A percentile compares a stretch with the other conserved stretches of the same genome.
These are phyloP conservation scores for Solanum boliviense DNA, from an alignment of 257 asterid genomes.

Conservation along the genomic window DNA sequence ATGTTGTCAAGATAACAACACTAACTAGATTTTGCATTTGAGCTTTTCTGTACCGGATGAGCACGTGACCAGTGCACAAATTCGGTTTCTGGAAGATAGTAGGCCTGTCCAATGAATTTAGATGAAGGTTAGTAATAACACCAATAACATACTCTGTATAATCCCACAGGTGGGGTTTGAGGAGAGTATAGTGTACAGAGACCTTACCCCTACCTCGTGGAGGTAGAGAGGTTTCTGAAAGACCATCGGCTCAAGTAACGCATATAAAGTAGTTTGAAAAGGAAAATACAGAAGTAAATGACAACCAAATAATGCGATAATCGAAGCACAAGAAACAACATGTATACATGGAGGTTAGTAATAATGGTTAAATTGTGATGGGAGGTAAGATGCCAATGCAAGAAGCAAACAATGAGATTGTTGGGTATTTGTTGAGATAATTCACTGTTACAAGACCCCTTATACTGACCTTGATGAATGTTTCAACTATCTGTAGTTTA, in stretches of 20 bases:
- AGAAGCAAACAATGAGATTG: not conserved
- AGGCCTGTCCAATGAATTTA: conserved; percentile 48
- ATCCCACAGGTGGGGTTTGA: not conserved
- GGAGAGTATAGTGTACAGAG: not conserved
- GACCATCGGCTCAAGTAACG: not conserved
- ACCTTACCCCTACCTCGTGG: not conserved
- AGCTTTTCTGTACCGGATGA: conserved; percentile 59
- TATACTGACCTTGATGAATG: conserved; percentile 71
- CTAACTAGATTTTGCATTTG: not conserved
- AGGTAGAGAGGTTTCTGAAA: not conserved
- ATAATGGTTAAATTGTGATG: not conserved
- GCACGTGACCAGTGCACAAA: conserved; percentile 92
- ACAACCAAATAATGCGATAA: not conserved
- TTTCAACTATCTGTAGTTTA: conserved; percentile 78
- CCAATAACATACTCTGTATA: not conserved
- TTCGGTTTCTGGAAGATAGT: conserved; percentile 98
- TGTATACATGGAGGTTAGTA: not conserved
- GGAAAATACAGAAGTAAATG: not conserved
- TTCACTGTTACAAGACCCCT: not conserved
- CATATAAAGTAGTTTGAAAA: not conserved
- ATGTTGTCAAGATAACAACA: not conserved
- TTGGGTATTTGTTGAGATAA: not conserved
- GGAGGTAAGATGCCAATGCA: not conserved
- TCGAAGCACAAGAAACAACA: not conserved
- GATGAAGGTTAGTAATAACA: not conserved